Evolutionary conservation across 2,329 filamentous ascomycete species (phyloP).

Genomic region (Bertia moriformis): DNA sequence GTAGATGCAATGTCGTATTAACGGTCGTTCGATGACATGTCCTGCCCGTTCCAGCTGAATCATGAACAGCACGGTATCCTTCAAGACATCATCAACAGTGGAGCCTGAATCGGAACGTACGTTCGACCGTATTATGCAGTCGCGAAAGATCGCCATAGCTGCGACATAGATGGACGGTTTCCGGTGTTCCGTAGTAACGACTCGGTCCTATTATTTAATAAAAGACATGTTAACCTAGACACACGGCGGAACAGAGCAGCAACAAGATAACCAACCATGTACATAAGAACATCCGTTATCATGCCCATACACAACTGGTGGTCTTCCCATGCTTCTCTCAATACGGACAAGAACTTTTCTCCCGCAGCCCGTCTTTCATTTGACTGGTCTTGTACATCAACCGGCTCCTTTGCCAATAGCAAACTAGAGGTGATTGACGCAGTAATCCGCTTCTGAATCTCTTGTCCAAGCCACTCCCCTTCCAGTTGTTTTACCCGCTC

Average conservation of each 20-base stretch:
- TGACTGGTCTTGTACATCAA: slow-evolving; percentile 20
- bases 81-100: slow-evolving; percentile 32
- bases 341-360: slow-evolving; percentile 37
- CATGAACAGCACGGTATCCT: slow-evolving; percentile 44
- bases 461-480: slow-evolving; percentile 34
- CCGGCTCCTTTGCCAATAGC: slow-evolving; percentile 9
- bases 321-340: slow-evolving; percentile 45
- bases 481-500: slow-evolving; percentile 41
- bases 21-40: slow-evolving; percentile 43
- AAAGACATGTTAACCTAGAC: neutral
- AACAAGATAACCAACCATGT: slow-evolving; percentile 34
- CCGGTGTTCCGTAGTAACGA: slow-evolving; percentile 38
- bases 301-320: slow-evolving; percentile 53
- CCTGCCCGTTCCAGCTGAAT: slow-evolving; percentile 49
- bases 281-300: slow-evolving; percentile 53
- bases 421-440: neutral
- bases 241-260: too few relatives aligned
- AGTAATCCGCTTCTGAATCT: neutral
- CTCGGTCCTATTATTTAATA: slow-evolving; percentile 46
- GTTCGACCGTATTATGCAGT: slow-evolving; percentile 29
- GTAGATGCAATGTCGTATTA: slow-evolving; percentile 46
- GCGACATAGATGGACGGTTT: slow-evolving; percentile 43
- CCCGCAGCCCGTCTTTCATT: slow-evolving; percentile 41
- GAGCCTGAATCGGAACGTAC: neutral
- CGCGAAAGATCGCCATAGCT: slow-evolving; percentile 46